Evolutionary conservation across 2,329 filamentous ascomycete species (phyloP).

Genomic region (Lasiodiplodia hormozganensis): DNA sequence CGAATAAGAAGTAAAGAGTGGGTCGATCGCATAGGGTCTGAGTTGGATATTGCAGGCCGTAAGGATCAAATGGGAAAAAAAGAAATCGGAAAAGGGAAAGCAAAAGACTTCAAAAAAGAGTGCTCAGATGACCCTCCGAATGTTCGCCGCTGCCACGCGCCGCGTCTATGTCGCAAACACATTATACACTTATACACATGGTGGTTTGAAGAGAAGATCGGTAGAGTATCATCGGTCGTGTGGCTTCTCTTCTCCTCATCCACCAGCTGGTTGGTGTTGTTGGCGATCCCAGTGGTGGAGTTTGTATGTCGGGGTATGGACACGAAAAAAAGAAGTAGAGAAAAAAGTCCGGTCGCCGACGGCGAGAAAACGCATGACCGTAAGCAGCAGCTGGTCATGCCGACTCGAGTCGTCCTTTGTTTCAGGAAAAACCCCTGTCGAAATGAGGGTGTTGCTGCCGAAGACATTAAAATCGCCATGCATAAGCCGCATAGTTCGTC

Average conservation of each 20-base stretch:
- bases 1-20: slow-evolving; percentile 1
- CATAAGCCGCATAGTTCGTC: not conserved
- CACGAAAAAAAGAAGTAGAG: not conserved
- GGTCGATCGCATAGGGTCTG: not conserved
- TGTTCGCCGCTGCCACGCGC: not conserved
- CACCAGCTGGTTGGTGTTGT: not conserved
- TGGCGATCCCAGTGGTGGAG: not conserved
- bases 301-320: slow-evolving; percentile 16
- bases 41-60: slow-evolving; percentile 10
- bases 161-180: slow-evolving; percentile 8
- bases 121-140: slow-evolving; percentile 6
- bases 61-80: not conserved
- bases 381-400: not conserved
- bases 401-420: not conserved
- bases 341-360: not conserved
- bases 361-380: not conserved
- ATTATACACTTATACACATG: slow-evolving; percentile 25
- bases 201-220: not conserved
- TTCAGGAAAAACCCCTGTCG: not conserved
- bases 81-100: not conserved
- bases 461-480: not conserved
- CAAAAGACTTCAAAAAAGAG: not conserved
- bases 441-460: not conserved
- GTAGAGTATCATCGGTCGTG: not conserved
- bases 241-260: not conserved